phyloP scores from a whole-genome alignment of 169 alveolate genomes.

The Babesia sp. region DNA sequence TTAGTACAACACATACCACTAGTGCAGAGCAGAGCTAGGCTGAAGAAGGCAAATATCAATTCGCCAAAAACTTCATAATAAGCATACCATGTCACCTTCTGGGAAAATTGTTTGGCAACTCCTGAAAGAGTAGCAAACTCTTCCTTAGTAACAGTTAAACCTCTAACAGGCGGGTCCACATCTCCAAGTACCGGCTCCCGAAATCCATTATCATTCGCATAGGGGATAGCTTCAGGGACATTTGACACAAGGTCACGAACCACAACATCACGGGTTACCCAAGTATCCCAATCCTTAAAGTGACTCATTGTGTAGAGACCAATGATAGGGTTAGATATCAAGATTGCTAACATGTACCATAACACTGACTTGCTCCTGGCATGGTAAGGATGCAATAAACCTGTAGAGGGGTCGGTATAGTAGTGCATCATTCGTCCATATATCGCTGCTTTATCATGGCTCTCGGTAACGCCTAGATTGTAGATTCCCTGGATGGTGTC shows the following conservation, averaged over 20 bases:
- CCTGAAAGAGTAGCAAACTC: neutral
- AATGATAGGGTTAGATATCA: slow-evolving; percentile 54
- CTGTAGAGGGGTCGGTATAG: slow-evolving; percentile 15
- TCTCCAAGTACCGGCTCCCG: neutral
- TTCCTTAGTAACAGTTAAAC: neutral
- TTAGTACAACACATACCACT: slow-evolving; percentile 53
- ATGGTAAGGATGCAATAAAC: neutral
- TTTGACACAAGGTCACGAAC: neutral
- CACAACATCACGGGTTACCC: slow-evolving; percentile 15
- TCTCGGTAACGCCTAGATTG: slow-evolving; percentile 20
- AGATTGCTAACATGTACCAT: slow-evolving; percentile 38
- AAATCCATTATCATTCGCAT: neutral
- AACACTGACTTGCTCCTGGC: slow-evolving; percentile 27
- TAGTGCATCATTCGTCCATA: slow-evolving; percentile 47
- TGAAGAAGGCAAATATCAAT: slow-evolving; percentile 48
- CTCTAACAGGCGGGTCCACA: neutral
- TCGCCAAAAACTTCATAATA: slow-evolving; percentile 62
- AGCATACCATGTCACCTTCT: slow-evolving; percentile 33
- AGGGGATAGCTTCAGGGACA: neutral
- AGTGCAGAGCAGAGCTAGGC: slow-evolving; percentile 38
- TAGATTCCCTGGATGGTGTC: slow-evolving; percentile 22
- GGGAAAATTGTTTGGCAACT: slow-evolving; percentile 14
- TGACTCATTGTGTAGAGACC: slow-evolving; percentile 45
- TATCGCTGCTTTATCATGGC: slow-evolving; percentile 39
- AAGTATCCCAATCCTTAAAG: slow-evolving; percentile 45